phyloP scores from a whole-genome alignment of 1,139 yeast species.

The Debaryomycetaceae sp. region DNA sequence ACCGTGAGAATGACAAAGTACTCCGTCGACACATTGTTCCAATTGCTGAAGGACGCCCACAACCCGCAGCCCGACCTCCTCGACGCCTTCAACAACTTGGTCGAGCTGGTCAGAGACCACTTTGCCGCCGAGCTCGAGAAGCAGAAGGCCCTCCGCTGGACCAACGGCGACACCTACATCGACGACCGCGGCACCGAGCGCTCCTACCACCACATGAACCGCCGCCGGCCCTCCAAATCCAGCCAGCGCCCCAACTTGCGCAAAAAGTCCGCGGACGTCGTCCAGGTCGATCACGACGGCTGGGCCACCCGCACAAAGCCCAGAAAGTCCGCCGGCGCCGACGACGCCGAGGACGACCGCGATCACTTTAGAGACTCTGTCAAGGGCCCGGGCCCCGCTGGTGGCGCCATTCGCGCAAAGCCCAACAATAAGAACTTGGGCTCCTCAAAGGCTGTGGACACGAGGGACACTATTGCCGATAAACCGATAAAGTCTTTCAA shows the following conservation, averaged over 20 bases:
- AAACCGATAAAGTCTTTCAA: constrained; percentile 57
- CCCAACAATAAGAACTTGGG: constrained; percentile 69
- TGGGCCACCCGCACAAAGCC: constrained; percentile 61
- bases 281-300: constrained; percentile 61
- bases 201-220: constrained; percentile 38
- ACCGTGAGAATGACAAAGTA: constrained; percentile 40
- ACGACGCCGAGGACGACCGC: constrained; percentile 37
- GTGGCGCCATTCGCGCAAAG: constrained; percentile 37
- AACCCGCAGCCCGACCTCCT: constrained; percentile 54
- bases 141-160: constrained; percentile 20
- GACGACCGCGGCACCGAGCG: constrained; percentile 40
- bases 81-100: constrained; percentile 52
- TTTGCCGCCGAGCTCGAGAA: constrained; percentile 24
- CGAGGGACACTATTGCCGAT: constrained; percentile 60
- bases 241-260: constrained; percentile 39
- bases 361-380: constrained; percentile 35
- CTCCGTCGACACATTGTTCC: constrained; percentile 60
- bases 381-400: constrained; percentile 21
- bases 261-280: constrained; percentile 47
- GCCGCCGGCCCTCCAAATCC: constrained; percentile 53
- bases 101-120: constrained; percentile 50
- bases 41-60: constrained; percentile 43
- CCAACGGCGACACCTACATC: constrained; percentile 38
- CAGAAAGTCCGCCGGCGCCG: constrained; percentile 38
- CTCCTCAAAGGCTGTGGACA: constrained; percentile 62